phyloP scores from a whole-genome alignment of 305 asterid species.

The Rubia tinctorum region DNA sequence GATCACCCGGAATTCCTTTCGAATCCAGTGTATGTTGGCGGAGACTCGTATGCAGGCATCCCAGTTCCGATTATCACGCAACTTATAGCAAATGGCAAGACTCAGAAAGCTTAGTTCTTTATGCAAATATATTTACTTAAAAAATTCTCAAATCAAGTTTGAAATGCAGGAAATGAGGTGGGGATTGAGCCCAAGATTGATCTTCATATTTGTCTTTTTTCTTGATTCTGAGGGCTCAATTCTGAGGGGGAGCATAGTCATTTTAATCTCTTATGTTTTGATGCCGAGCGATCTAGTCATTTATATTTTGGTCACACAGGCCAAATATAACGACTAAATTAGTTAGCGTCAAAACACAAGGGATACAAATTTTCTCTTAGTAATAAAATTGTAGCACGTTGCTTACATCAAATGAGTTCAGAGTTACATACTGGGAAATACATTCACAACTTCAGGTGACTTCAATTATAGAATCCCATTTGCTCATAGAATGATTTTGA shows the following conservation, averaged over 20 bases:
- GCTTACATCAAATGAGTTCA: conserved; percentile 11
- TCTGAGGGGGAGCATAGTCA: no score
- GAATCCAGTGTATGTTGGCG: conserved; percentile 14
- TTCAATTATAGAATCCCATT: not conserved
- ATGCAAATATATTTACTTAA: not conserved
- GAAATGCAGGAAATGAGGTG: conserved; percentile 21
- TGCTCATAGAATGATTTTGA: conserved; percentile 22
- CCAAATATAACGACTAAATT: not conserved
- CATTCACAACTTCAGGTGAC: not conserved
- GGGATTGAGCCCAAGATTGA: conserved; percentile 17
- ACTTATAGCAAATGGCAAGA: conserved; percentile 18
- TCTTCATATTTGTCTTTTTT: conserved; percentile 13
- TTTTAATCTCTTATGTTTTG: no score
- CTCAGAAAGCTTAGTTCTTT: not conserved
- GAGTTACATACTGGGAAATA: conserved; percentile 25
- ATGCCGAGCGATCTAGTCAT: not conserved
- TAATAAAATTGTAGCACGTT: not conserved
- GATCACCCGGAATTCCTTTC: conserved; percentile 16
- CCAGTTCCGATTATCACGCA: conserved; percentile 17
- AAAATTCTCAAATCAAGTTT: not conserved
- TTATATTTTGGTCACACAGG: no score
- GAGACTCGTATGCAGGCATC: conserved; percentile 24
- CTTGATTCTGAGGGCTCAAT: not conserved
- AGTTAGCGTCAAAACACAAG: not conserved
- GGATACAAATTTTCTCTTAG: not conserved